Evolutionary conservation across 2,329 filamentous ascomycete species (phyloP).

Genomic region (Colletotrichum horii): DNA sequence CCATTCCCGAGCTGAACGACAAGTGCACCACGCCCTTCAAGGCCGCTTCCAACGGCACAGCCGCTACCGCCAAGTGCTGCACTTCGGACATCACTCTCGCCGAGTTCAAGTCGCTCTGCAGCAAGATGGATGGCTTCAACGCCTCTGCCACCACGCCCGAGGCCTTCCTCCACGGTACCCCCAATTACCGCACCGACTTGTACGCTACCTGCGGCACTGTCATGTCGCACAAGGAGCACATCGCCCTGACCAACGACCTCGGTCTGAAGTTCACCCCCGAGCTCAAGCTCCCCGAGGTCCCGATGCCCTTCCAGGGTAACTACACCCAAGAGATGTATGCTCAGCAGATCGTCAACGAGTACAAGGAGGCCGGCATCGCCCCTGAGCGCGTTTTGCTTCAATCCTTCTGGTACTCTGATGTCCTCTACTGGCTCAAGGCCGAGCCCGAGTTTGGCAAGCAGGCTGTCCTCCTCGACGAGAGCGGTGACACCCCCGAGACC

Average conservation of each 20-base stretch:
- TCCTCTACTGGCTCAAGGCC: constrained; percentile 70
- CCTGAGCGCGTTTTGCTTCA: constrained; percentile 64
- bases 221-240: constrained; percentile 66
- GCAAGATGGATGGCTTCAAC: constrained; percentile 73
- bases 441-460: constrained; percentile 66
- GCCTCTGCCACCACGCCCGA: constrained; percentile 59
- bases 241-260: constrained; percentile 60
- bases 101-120: constrained; percentile 72
- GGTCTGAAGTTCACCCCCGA: constrained; percentile 70
- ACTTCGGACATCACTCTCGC: constrained; percentile 72
- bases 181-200: constrained; percentile 68
- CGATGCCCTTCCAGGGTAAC: constrained; percentile 69
- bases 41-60: constrained; percentile 54
- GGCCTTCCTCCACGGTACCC: constrained; percentile 64
- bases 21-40: constrained; percentile 69
- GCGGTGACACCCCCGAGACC: constrained; percentile 56
- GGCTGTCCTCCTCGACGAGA: constrained; percentile 70
- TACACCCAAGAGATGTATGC: constrained; percentile 71
- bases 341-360: constrained; percentile 69
- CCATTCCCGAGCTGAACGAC: constrained; percentile 63
- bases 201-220: constrained; percentile 70
- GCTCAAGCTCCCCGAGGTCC: constrained; percentile 70
- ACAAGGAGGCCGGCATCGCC: constrained; percentile 56
- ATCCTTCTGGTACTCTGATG: constrained; percentile 68
- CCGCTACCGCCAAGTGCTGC: constrained; percentile 70